Evolutionary conservation across 2,329 filamentous ascomycete species (phyloP).

Genomic region (Chrysoporthe austroafricana): DNA sequence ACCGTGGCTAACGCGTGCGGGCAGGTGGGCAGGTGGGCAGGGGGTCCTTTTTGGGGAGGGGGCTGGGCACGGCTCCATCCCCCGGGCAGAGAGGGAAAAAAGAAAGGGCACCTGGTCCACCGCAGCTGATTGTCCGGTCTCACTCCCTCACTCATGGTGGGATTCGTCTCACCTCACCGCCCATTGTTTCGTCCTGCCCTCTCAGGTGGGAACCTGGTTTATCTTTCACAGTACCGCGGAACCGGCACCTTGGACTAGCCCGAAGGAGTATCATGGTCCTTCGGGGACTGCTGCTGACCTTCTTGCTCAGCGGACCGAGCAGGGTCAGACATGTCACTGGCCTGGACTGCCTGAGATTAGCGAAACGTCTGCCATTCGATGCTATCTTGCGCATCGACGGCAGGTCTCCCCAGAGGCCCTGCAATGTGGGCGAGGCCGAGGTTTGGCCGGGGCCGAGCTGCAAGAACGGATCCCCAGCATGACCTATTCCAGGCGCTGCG

Average conservation of each 20-base stretch:
- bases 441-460: neutral
- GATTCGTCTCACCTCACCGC: neutral
- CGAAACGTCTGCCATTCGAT: neutral
- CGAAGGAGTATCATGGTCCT: neutral
- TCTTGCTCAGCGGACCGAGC: neutral
- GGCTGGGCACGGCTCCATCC: neutral
- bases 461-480: neutral
- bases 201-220: neutral
- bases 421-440: neutral
- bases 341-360: neutral
- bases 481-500: neutral
- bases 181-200: neutral
- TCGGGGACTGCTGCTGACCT: neutral
- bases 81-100: neutral
- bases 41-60: neutral
- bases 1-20: constrained; percentile 13
- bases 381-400: neutral
- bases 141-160: neutral
- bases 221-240: neutral
- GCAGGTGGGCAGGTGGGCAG: constrained; percentile 10
- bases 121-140: neutral
- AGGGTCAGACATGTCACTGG: neutral
- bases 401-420: neutral
- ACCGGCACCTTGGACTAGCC: neutral
- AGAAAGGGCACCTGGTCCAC: neutral